Evolutionary conservation across 1,139 yeast genomes (phyloP), one percentile per base, ranked within the genome.

Genomic region (Wickerhamomyces sp.): DNA sequence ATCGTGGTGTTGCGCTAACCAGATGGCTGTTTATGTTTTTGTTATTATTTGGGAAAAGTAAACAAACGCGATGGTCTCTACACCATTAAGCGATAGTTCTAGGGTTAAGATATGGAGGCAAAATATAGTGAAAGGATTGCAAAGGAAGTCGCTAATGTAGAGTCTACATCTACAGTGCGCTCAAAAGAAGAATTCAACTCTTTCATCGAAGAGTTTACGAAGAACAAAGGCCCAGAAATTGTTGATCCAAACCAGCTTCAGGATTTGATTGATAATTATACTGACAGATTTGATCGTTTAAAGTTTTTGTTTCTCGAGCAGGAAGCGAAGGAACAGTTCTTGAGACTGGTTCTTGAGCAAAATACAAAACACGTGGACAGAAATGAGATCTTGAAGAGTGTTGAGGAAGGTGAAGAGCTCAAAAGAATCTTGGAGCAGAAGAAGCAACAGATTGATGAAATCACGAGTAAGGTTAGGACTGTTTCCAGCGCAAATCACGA

Each of bases 231-330:
- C 10, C 8, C 33, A 10, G 26, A 33, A 7, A 45, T 44, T 27
- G 44, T 40, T 5, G 52, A 51, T 31, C 60, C 61, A 13, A 45
- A 41, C 2, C 44, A 51, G 0, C 36, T 56, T 9, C 55, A 56
- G 37, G 53, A 46, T 1, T 46, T 50, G 4, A 45, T 55, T 15
- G 34, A 39, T 11, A 46, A 32, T 10, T 58, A 49, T 32, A 48
- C 36, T n/a, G 49, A 44, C 18, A 39, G 71, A 32, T 75, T 76
- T 51, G 70, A 74, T 18, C 70, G 79, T 45, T 64, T 81, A 40
- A 80, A 81, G 57, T 79, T 81, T 49, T 73, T 79, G 41, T 82
- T 80, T 57, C 62, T 81, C 41, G 90, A 83, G 57, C 85, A 81
- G 55, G 89, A 81, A 55, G 75, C 87, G 2, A 72, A 84, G 53